Evolutionary conservation across 2,329 filamentous ascomycete species (phyloP).

Genomic region (Fusarium mundagurra): DNA sequence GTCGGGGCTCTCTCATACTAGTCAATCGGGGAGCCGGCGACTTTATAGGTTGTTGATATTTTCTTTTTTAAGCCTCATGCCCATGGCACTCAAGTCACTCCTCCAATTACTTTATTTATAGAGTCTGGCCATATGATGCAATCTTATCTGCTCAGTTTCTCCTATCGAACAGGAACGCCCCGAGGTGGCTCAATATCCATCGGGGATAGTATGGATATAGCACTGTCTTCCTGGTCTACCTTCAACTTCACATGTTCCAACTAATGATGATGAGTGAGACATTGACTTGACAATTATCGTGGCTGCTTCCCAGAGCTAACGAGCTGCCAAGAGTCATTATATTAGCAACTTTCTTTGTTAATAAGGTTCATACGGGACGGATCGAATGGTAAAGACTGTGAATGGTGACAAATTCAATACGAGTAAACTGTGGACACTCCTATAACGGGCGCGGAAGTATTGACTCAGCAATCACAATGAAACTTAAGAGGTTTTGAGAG

Average conservation of each 20-base stretch:
- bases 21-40: slow-evolving; percentile 10
- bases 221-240: background rate
- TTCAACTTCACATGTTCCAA: background rate
- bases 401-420: background rate
- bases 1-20: slow-evolving; percentile 9
- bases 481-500: background rate
- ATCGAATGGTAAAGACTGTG: background rate
- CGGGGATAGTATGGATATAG: background rate
- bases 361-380: slow-evolving; percentile 7
- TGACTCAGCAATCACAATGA: background rate
- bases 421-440: background rate
- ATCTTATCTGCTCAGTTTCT: background rate
- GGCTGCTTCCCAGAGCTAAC: background rate
- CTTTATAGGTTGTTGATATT: background rate
- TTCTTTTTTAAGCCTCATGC: background rate
- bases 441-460: background rate
- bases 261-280: background rate
- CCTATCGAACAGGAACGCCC: background rate
- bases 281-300: background rate
- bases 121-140: background rate
- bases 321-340: background rate
- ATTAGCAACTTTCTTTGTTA: background rate
- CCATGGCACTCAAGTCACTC: background rate
- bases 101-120: background rate
- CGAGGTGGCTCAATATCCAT: background rate